These are phyloP conservation scores for Phylloporus scabripes DNA, from an alignment of 768 basidiomycete genomes.

Conservation along the genomic window DNA sequence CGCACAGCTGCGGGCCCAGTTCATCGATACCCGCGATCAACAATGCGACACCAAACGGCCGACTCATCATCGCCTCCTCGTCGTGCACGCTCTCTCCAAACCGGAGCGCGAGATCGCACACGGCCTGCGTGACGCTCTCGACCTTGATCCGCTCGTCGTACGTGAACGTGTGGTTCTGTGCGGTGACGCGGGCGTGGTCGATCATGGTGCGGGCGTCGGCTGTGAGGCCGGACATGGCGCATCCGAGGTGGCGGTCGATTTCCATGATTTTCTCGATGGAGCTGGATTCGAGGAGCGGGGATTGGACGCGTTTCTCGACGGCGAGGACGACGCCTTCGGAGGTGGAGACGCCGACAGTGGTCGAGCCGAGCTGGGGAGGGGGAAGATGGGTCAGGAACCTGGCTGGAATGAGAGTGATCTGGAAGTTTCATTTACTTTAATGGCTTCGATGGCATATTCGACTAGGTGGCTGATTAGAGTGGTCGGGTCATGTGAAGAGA, in stretches of 20 bases:
- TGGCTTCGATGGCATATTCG: conserved; percentile 99
- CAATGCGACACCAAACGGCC: conserved; percentile 97
- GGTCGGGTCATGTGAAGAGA: not conserved
- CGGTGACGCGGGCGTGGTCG: conserved; percentile 96
- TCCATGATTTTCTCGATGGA: conserved; percentile 99
- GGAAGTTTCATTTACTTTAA: conserved; percentile 61
- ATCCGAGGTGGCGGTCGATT: conserved; percentile 93
- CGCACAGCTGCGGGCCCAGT: conserved; percentile 90
- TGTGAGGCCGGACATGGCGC: conserved; percentile 96
- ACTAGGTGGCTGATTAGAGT: conserved; percentile 45
- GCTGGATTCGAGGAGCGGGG: conserved; percentile 87
- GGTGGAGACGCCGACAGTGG: conserved; percentile 93
- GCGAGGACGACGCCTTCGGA: conserved; percentile 87
- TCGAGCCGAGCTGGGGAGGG: conserved; percentile 79
- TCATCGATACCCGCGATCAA: conserved; percentile 98
- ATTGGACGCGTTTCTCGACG: conserved; percentile 98
- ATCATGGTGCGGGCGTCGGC: conserved; percentile 99
- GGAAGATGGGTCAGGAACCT: conserved; percentile 5
- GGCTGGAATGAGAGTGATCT: not conserved
- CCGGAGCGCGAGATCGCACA: conserved; percentile 92
- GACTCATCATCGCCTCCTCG: conserved; percentile 98
- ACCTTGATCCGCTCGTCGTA: conserved; percentile 97
- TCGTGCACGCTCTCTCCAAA: conserved; percentile 99
- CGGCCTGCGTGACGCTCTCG: conserved; percentile 96
- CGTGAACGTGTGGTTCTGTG: conserved; percentile 92